A percentile compares a stretch with the other conserved stretches of the same genome.
Evolutionary conservation across 2,329 filamentous ascomycete species (phyloP).

Genomic region (Botrytis tulipae): DNA sequence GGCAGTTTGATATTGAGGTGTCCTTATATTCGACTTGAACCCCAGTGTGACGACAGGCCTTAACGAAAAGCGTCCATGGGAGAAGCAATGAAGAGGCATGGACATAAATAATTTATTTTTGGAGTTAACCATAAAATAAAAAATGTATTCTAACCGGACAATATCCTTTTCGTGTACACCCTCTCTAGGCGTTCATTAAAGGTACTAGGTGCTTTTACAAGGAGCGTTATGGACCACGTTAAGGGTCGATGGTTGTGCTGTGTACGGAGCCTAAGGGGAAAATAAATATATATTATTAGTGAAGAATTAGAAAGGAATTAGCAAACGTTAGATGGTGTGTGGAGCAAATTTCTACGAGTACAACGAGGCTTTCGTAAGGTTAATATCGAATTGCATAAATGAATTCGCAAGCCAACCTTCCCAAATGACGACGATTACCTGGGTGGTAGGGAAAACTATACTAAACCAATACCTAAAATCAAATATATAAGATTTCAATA

Average conservation of each 20-base stretch:
- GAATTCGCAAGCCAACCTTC: constrained; percentile 13
- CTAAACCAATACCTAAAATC: too few relatives aligned
- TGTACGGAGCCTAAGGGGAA: background rate
- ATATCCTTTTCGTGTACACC: background rate
- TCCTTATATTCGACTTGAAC: constrained; percentile 35
- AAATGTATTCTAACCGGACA: constrained; percentile 5
- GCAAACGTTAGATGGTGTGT: background rate
- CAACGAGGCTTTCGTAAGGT: background rate
- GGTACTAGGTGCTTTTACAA: constrained; percentile 20
- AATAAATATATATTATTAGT: background rate
- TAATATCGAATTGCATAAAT: background rate
- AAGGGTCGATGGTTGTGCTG: background rate
- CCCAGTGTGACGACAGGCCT: constrained; percentile 31
- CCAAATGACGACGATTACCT: constrained; percentile 6
- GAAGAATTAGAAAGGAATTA: background rate
- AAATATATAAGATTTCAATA: too few relatives aligned
- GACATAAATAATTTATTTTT: constrained; percentile 28
- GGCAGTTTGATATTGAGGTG: constrained; percentile 37
- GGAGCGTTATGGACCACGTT: constrained; percentile 3
- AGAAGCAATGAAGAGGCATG: constrained; percentile 32
- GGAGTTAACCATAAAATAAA: background rate
- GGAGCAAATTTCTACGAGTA: background rate
- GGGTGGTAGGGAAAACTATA: too few relatives aligned
- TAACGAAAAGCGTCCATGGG: constrained; percentile 34
- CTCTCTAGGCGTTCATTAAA: constrained; percentile 24